phyloP scores from a whole-genome alignment of 257 asterid species.

The Buddleja alternifolia region DNA sequence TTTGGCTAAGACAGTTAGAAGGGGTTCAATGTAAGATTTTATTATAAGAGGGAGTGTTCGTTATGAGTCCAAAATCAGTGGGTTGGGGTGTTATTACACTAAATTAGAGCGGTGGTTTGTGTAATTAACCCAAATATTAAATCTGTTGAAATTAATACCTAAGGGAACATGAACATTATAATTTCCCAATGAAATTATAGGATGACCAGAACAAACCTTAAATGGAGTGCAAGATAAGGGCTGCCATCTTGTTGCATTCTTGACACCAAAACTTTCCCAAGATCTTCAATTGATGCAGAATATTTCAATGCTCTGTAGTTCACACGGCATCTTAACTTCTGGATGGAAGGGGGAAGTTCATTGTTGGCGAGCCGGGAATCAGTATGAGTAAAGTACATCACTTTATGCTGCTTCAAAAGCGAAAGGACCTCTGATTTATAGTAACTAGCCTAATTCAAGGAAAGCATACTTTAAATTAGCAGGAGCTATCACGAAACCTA shows the following conservation, averaged over 20 bases:
- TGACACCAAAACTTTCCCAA: slow-evolving; percentile 72
- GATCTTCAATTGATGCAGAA: slow-evolving; percentile 75
- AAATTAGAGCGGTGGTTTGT: no score
- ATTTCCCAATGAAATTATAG: slow-evolving; percentile 15
- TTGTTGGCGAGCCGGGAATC: slow-evolving; percentile 97
- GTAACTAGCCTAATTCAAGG: slow-evolving; percentile 66
- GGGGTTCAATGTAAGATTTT: no score
- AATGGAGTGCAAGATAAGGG: slow-evolving; percentile 92
- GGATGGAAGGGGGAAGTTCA: slow-evolving; percentile 71
- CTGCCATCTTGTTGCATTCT: slow-evolving; percentile 70
- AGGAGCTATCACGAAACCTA: slow-evolving; percentile 13
- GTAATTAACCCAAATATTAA: no score
- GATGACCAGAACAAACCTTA: slow-evolving; percentile 58
- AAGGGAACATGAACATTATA: background rate
- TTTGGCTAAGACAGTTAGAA: no score
- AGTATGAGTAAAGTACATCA: slow-evolving; percentile 85
- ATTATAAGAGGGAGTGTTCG: no score
- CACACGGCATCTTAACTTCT: slow-evolving; percentile 90
- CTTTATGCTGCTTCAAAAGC: slow-evolving; percentile 89
- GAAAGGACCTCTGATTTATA: slow-evolving; percentile 84
- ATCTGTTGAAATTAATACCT: background rate
- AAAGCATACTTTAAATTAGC: slow-evolving; percentile 3
- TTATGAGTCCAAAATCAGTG: no score
- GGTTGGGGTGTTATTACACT: no score
- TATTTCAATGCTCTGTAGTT: slow-evolving; percentile 84